These are phyloP conservation scores for Leishmania aethiopica DNA, from an alignment of 208 protist species.

Conservation along the genomic window DNA sequence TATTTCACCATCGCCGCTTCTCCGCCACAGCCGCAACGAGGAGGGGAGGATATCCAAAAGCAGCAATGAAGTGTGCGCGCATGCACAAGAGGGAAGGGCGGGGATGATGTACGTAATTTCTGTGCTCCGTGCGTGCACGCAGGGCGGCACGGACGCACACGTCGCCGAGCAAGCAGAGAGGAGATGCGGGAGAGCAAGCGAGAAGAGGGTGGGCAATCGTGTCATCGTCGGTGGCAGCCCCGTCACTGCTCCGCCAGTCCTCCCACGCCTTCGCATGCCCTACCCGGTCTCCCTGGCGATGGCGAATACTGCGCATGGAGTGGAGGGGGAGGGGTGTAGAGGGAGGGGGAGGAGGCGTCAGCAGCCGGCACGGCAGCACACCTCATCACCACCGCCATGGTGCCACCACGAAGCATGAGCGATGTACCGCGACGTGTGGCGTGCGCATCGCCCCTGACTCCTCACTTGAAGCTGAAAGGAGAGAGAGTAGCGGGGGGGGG, in stretches of 20 bases:
- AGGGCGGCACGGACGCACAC: background rate
- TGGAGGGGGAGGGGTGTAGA: background rate
- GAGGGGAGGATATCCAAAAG: background rate
- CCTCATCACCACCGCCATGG: background rate
- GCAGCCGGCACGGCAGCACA: background rate
- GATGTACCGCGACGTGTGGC: background rate
- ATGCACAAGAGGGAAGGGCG: background rate
- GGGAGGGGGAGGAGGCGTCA: background rate
- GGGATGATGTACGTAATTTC: constrained; percentile 1
- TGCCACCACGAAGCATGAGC: background rate
- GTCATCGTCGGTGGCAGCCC: background rate
- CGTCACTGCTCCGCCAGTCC: background rate
- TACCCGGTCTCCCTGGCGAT: background rate
- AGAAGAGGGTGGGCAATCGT: background rate
- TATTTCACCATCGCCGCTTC: constrained; percentile 44
- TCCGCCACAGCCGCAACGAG: background rate
- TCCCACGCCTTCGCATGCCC: background rate
- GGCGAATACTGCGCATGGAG: background rate
- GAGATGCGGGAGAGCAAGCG: background rate
- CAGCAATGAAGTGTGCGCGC: background rate
- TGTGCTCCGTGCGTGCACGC: background rate
- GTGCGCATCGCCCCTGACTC: background rate
- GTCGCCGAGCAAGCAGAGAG: background rate
- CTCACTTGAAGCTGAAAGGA: background rate
- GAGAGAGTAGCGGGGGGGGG: background rate